phyloP scores from a whole-genome alignment of 2,329 filamentous ascomycete species.

The Periconia sp. region DNA sequence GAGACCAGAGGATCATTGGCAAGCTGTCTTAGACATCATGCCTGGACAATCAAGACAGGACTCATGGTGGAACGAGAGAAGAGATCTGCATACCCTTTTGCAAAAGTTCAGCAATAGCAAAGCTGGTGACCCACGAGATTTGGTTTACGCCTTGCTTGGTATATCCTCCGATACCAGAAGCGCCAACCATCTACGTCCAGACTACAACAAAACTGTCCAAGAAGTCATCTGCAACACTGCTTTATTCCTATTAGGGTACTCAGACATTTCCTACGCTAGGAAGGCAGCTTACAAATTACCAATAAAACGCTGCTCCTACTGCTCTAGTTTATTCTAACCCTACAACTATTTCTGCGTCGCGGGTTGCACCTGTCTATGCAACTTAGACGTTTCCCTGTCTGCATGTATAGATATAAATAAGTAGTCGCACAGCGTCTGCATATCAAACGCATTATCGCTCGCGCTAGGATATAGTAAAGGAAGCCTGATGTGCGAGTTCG shows the following conservation, averaged over 20 bases:
- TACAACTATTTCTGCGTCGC: too few species aligned
- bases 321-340: too few species aligned
- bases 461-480: too few species aligned
- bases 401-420: too few species aligned
- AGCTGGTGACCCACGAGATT: conserved; percentile 16
- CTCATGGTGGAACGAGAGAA: conserved; percentile 21
- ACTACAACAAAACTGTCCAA: conserved; percentile 7
- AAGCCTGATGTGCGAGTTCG: too few species aligned
- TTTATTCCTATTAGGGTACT: conserved; percentile 2
- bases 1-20: conserved; percentile 8
- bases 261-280: too few species aligned
- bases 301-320: too few species aligned
- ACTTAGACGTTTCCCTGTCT: too few species aligned
- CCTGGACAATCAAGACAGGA: conserved; percentile 8
- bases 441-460: too few species aligned
- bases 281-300: too few species aligned
- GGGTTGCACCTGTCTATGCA: too few species aligned
- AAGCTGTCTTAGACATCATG: conserved; percentile 21
- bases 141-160: conserved; percentile 18
- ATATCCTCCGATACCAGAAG: conserved; percentile 11
- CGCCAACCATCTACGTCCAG: neutral
- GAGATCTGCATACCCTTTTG: conserved; percentile 13
- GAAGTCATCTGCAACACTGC: conserved; percentile 8
- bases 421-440: too few species aligned
- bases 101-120: conserved; percentile 13